Percentiles rank a stretch among this genome's conserved stretches.
phyloP scores from a whole-genome alignment of 202 grass and related monocot genomes.

The Carex sylvatica region DNA sequence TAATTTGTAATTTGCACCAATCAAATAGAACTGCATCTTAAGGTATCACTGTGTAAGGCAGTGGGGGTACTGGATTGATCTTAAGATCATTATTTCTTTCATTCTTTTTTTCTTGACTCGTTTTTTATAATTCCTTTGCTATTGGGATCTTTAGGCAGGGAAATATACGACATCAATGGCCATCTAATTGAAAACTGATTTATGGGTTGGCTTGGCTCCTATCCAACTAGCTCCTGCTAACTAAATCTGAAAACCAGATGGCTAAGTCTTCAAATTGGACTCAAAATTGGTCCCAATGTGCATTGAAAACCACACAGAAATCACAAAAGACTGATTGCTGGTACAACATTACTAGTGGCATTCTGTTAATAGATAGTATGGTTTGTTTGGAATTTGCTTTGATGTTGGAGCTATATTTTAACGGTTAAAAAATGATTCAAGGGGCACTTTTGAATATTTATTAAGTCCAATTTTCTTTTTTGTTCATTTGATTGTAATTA shows the following conservation, averaged over 20 bases:
- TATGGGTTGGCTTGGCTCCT: no score
- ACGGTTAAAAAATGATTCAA: not conserved
- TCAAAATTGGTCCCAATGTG: no score
- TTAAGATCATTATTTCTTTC: no score
- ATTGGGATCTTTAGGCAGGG: not conserved
- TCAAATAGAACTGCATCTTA: not conserved
- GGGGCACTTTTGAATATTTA: not conserved
- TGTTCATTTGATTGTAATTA: conserved; percentile 15
- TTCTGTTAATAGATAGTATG: not conserved
- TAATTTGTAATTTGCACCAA: not conserved
- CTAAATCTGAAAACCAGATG: not conserved
- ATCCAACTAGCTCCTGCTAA: no score
- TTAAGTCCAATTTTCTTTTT: not conserved
- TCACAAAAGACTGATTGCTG: no score
- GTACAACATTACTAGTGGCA: not conserved
- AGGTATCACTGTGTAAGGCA: not conserved
- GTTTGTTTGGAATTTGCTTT: not conserved
- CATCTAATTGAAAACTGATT: not conserved
- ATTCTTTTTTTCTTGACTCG: no score
- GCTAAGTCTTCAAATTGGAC: not conserved
- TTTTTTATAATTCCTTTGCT: no score
- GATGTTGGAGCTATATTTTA: not conserved
- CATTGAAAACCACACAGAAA: no score
- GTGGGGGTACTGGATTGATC: no score
- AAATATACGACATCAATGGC: not conserved